Percentiles rank a stretch among this genome's conserved stretches.
These are phyloP conservation scores for Neonothopanus nambi DNA, from an alignment of 1,284 basidiomycete genomes.

Conservation along the genomic window DNA sequence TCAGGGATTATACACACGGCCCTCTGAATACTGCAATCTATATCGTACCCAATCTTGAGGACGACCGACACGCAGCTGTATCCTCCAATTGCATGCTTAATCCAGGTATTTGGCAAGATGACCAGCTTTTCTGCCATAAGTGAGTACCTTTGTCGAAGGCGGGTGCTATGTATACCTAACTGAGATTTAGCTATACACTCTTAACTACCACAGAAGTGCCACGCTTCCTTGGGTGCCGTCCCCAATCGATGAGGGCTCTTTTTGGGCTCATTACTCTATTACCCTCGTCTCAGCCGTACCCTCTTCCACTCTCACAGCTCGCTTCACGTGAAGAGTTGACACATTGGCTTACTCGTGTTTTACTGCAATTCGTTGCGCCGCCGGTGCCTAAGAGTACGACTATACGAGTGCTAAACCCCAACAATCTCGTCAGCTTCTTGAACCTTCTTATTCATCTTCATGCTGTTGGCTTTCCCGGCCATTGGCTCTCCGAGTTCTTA, in stretches of 20 bases:
- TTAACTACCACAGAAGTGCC: conserved; percentile 28
- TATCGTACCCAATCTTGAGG: too few relatives aligned
- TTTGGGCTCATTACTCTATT: conserved; percentile 20
- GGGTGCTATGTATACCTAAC: background rate
- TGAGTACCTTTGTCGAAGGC: conserved; percentile 20
- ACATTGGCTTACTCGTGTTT: conserved; percentile 39
- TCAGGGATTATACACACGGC: too few relatives aligned
- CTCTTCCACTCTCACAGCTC: conserved; percentile 29
- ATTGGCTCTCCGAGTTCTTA: conserved; percentile 34
- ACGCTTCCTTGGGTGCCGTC: conserved; percentile 29
- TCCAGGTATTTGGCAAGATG: conserved; percentile 27
- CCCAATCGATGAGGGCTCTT: conserved; percentile 18
- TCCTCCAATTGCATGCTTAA: too few relatives aligned
- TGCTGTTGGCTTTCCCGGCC: too few relatives aligned
- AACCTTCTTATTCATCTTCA: too few relatives aligned
- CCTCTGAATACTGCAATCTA: too few relatives aligned
- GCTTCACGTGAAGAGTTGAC: conserved; percentile 32
- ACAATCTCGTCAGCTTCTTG: conserved; percentile 38
- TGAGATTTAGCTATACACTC: conserved; percentile 31
- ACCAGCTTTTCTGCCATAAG: conserved; percentile 33
- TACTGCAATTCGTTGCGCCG: conserved; percentile 35
- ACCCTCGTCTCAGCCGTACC: too few relatives aligned
- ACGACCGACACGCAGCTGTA: too few relatives aligned
- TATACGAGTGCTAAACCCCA: too few relatives aligned
- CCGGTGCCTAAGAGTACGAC: conserved; percentile 32